Base-by-base conservation (phyloP, 345 rosid genomes). In the Hibiscus mutabilis region DNA sequence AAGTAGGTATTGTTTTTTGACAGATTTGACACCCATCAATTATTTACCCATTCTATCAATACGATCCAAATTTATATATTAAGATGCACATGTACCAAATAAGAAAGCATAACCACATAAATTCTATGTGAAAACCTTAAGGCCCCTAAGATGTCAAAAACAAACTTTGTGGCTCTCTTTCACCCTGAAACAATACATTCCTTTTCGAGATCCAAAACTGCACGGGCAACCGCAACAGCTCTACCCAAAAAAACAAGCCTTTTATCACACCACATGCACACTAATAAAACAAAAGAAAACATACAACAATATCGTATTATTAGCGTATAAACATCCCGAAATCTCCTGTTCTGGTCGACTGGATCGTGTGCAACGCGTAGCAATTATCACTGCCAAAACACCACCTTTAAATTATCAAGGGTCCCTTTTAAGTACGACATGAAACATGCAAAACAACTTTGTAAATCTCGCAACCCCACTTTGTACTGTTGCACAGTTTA, bases 281-380 rank as follows among this genome's bases (percentile, higher is more conserved):
- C n/a, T n/a, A n/a, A n/a, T n/a, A n/a, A 14, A 15, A 49, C 18
- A 49, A 57, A 57, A 31, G 51, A n/a, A 60, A 37, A 37, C 2
- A 8, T n/a, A 2, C 56, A 29, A n/a, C 31, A 60, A 47, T 29
- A 25, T 14, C 3, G 13, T 58, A 58, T 24, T 58, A 24, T 14
- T 25, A 27, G 19, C 15, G 12, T 60, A 21, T n/a, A 24, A 33
- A 51, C 37, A 72, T 68, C 11, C 31, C 37, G 53, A 46, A 64
- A 58, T 73, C 47, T n/a, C 33, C 70, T 46, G 22, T 13, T 18
- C 44, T 57, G 69, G 51, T 68, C 55, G 31, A 21, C 24, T 25
- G 72, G 13, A 59, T 74, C 15, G 37, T 35, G 72, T 69, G 49
- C 74, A 73, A 63, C 77, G 80, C 76, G 61, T 58, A 74, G 80